Evolutionary conservation across 1,284 basidiomycete genomes (phyloP), one percentile per base, ranked within the genome.

Genomic region (Malassezia sp.): DNA sequence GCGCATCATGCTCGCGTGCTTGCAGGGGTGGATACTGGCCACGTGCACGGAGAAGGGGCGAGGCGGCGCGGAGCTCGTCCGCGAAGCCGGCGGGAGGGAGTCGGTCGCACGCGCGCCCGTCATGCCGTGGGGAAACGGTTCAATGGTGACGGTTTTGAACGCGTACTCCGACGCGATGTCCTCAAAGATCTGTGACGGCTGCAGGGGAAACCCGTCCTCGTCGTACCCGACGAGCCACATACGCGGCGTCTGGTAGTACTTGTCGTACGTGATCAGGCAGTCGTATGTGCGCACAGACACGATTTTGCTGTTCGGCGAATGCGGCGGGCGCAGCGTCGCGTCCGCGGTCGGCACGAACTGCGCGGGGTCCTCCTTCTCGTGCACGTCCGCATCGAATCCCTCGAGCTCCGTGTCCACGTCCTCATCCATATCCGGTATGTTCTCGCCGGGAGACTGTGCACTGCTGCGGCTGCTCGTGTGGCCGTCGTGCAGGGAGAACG

Each of bases 241-340:
- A 11, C 63, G 56, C 3, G 65, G 63, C 2, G 61, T 63, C 41
- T 65, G 57, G 33, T 63, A 57, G 57, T 67, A 69, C 41, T 97
- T 97, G 78, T 97, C 91, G 74, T 97, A 97, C 29, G 86, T 89
- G 75, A 99, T 97, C 80, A 95, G 86, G 69, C 95, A 93, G 73
- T 99, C 93, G 76, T 99, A 99, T 18, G 90, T 97, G 63, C 91
- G 80, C 34, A 97, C 34, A 8, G 42, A 34, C 30, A 17, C 23
- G 12, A 32, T n/a, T 11, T 20, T 8, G 15, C 20, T 8, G 23
- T 18, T 8, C 8, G 20, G 26, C 22, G 11, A 26, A 24, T 35
- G 26, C 34, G 5, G 9, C 9, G 23, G 14, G 6, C n/a, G 11
- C 7, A 14, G 26, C 37, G 5, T 8, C 12, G 21, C 30, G 30